phyloP scores from a whole-genome alignment of 306 rosid genomes.

The Cucurbita argyrosperma region DNA sequence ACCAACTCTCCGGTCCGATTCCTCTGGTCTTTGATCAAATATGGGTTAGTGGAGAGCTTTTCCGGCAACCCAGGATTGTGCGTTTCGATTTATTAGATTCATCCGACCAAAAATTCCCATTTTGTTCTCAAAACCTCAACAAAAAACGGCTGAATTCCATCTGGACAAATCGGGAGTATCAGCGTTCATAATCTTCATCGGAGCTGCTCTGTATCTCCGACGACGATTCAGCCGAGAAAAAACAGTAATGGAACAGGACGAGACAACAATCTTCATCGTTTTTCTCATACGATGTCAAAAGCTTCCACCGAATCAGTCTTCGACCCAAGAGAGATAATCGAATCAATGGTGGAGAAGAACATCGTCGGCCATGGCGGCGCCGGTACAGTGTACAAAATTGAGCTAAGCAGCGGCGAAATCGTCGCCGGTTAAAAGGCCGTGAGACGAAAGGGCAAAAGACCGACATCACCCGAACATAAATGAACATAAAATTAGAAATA shows the following conservation, averaged over 20 bases:
- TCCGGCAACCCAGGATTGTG: slow-evolving; percentile 73
- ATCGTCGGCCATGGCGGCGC: slow-evolving; percentile 90
- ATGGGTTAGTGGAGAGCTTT: slow-evolving; percentile 80
- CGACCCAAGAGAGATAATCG: slow-evolving; percentile 52
- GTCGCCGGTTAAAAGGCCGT: slow-evolving; percentile 72
- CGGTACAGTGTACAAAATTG: slow-evolving; percentile 77
- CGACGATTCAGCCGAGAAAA: slow-evolving; percentile 43
- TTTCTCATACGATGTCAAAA: slow-evolving; percentile 67
- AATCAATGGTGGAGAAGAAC: slow-evolving; percentile 74
- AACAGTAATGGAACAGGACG: slow-evolving; percentile 49
- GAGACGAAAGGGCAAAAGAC: slow-evolving; percentile 41
- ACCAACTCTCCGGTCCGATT: slow-evolving; percentile 70
- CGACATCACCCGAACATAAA: too few species aligned
- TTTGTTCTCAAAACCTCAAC: slow-evolving; percentile 27
- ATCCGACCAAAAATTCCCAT: slow-evolving; percentile 37
- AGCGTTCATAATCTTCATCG: slow-evolving; percentile 40
- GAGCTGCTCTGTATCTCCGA: slow-evolving; percentile 42
- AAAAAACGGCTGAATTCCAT: slow-evolving; percentile 42
- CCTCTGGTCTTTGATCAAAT: slow-evolving; percentile 59
- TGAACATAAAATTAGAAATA: too few species aligned
- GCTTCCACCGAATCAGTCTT: slow-evolving; percentile 71
- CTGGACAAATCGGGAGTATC: slow-evolving; percentile 68
- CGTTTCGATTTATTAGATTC: slow-evolving; percentile 34
- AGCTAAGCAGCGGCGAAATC: slow-evolving; percentile 49
- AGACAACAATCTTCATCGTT: slow-evolving; percentile 40